A percentile compares a stretch with the other conserved stretches of the same genome.
Evolutionary conservation across 1,139 yeast species (phyloP).

Genomic region (Suhomyces bolitotheri): DNA sequence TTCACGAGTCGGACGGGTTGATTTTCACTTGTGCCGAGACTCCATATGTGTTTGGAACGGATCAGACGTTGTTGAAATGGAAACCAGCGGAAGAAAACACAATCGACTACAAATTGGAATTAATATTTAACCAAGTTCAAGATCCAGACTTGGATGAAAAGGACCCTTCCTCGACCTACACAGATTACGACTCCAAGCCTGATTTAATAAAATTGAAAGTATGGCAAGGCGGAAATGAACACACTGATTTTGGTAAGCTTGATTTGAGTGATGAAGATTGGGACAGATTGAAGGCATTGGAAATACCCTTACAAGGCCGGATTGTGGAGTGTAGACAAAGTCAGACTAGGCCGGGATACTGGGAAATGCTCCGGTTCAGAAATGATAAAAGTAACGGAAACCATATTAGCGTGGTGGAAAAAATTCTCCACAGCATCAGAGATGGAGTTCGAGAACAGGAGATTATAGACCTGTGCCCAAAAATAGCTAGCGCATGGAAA

Average conservation of each 20-base stretch:
- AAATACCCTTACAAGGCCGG: constrained; percentile 87
- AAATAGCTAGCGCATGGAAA: constrained; percentile 38
- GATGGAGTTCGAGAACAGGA: constrained; percentile 87
- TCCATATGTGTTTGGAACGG: constrained; percentile 88
- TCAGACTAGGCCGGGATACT: constrained; percentile 51
- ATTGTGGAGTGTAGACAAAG: constrained; percentile 80
- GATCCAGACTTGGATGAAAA: constrained; percentile 71
- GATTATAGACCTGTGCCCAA: constrained; percentile 48
- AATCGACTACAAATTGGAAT: constrained; percentile 75
- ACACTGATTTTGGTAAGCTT: constrained; percentile 68
- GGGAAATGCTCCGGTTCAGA: constrained; percentile 87
- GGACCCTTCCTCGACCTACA: constrained; percentile 73
- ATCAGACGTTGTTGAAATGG: constrained; percentile 83
- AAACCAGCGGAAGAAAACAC: constrained; percentile 96
- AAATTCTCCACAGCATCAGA: constrained; percentile 77
- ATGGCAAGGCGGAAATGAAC: constrained; percentile 75
- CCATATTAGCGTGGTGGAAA: constrained; percentile 75
- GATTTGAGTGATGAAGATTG: constrained; percentile 72
- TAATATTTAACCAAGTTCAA: constrained; percentile 64
- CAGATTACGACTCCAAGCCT: constrained; percentile 83
- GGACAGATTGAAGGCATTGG: constrained; percentile 66
- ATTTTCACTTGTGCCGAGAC: constrained; percentile 90
- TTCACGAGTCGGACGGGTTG: constrained; percentile 91
- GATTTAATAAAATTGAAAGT: constrained; percentile 57
- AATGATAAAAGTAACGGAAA: constrained; percentile 92